Conservation (phyloP, 2,329 filamentous ascomycete genomes). For the Nigrospora oryzae region DNA sequence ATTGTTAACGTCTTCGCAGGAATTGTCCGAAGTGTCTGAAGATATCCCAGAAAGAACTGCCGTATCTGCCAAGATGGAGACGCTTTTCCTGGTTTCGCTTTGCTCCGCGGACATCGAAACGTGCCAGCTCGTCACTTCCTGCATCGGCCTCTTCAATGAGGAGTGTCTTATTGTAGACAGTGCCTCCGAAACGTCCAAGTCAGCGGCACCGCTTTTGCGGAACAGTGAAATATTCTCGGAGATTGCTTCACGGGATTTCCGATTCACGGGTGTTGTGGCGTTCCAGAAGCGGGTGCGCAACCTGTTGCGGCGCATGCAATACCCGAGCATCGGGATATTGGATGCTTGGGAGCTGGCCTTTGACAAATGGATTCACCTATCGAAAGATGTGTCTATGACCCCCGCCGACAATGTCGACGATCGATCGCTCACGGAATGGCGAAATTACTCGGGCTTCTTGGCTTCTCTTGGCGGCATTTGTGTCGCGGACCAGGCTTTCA, state of each 20-base stretch:
- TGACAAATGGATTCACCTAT: constrained; percentile 55
- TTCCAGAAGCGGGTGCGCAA: constrained; percentile 59
- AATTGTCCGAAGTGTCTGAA: constrained; percentile 42
- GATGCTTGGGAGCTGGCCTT: constrained; percentile 60
- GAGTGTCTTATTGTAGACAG: constrained; percentile 49
- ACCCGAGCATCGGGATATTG: constrained; percentile 58
- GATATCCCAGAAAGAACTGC: constrained; percentile 46
- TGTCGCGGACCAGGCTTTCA: constrained; percentile 47
- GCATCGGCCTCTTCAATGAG: constrained; percentile 53
- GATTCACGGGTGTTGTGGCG: constrained; percentile 60
- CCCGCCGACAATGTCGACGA: constrained; percentile 45
- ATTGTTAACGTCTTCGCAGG: constrained; percentile 24
- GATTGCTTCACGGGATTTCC: constrained; percentile 54
- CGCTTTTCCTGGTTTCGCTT: constrained; percentile 52
- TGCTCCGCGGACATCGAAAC: constrained; percentile 59
- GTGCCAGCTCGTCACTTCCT: constrained; percentile 55
- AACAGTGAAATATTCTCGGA: constrained; percentile 55
- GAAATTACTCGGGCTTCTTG: constrained; percentile 61
- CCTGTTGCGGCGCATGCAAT: constrained; percentile 50
- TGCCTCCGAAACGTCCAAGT: constrained; percentile 39
- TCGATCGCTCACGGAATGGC: constrained; percentile 52
- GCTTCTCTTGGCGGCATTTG: constrained; percentile 60
- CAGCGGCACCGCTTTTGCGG: constrained; percentile 43
- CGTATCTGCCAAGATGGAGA: constrained; percentile 50
- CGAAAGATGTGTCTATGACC: constrained; percentile 52